phyloP scores from a whole-genome alignment of 1,284 basidiomycete species.

The Puccinia hordei region DNA sequence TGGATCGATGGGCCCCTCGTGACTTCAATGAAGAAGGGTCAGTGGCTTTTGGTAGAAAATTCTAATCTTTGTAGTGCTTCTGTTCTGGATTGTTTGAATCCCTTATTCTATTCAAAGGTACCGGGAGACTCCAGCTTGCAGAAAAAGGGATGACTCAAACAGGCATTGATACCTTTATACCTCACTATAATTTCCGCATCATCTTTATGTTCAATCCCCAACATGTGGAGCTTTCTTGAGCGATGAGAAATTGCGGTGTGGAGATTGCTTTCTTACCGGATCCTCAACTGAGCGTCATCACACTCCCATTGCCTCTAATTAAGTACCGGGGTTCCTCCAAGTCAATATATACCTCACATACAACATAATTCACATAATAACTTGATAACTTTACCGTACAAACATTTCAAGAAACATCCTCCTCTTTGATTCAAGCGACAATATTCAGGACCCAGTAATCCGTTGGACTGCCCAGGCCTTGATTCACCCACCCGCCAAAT shows the following conservation, averaged over 20 bases:
- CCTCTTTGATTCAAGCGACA: background rate
- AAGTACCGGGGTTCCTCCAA: background rate
- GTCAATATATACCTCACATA: too few species aligned
- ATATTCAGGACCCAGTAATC: slow-evolving; percentile 1
- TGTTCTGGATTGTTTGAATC: slow-evolving; percentile 94
- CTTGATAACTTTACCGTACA: too few species aligned
- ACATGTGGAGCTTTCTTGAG: slow-evolving; percentile 89
- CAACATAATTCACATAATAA: too few species aligned
- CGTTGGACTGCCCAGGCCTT: slow-evolving; percentile 33
- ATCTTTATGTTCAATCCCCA: slow-evolving; percentile 92
- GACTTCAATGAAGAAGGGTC: slow-evolving; percentile 78
- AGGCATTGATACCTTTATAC: slow-evolving; percentile 72
- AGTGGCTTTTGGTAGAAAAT: slow-evolving; percentile 88
- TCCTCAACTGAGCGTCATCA: background rate
- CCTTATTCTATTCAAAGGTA: slow-evolving; percentile 90
- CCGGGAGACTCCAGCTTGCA: slow-evolving; percentile 78
- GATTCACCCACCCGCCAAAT: slow-evolving; percentile 33
- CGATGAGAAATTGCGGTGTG: slow-evolving; percentile 96
- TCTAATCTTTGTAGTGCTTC: slow-evolving; percentile 95
- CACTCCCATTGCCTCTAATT: background rate
- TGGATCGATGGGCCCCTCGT: slow-evolving; percentile 97
- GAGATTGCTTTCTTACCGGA: slow-evolving; percentile 67
- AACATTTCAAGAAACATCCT: background rate
- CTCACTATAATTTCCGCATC: slow-evolving; percentile 85
- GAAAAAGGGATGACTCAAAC: slow-evolving; percentile 85